phyloP scores from a whole-genome alignment of 306 rosid genomes.

The Rosa lucieae region DNA sequence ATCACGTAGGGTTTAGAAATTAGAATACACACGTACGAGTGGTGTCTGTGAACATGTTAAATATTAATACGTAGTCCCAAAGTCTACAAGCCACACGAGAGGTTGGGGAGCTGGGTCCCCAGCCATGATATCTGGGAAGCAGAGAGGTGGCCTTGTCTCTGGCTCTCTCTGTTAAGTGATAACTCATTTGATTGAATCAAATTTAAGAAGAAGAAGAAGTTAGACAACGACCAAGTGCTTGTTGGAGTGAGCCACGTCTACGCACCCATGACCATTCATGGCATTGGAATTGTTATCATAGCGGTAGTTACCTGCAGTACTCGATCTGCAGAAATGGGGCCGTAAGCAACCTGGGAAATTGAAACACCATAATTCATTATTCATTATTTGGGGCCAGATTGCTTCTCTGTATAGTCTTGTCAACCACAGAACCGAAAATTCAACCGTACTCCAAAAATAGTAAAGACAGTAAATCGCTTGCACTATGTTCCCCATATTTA shows the following conservation, averaged over 20 bases:
- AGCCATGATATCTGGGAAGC: conserved; percentile 1
- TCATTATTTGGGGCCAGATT: neutral
- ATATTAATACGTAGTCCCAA: neutral
- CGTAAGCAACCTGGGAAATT: conserved; percentile 15
- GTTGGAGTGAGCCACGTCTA: conserved; percentile 27
- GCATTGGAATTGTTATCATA: neutral
- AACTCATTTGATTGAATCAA: neutral
- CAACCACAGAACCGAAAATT: neutral
- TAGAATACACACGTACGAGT: conserved; percentile 14
- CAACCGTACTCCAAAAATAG: neutral
- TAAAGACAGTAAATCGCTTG: too few species aligned
- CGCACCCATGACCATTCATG: conserved; percentile 24
- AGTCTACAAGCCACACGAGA: conserved; percentile 16
- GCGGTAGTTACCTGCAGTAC: neutral
- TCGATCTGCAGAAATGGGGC: neutral
- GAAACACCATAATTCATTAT: conserved; percentile 10
- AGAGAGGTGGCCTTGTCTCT: conserved; percentile 4
- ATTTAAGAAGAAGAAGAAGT: neutral
- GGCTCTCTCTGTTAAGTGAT: neutral
- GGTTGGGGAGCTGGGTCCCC: neutral
- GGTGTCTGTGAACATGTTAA: conserved; percentile 8
- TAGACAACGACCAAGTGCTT: neutral
- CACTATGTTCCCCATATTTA: too few species aligned
- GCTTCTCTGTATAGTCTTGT: conserved; percentile 9
- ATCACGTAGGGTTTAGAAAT: neutral